phyloP scores from a whole-genome alignment of 2,329 filamentous ascomycete genomes.

The Knoxdaviesia capensis region DNA sequence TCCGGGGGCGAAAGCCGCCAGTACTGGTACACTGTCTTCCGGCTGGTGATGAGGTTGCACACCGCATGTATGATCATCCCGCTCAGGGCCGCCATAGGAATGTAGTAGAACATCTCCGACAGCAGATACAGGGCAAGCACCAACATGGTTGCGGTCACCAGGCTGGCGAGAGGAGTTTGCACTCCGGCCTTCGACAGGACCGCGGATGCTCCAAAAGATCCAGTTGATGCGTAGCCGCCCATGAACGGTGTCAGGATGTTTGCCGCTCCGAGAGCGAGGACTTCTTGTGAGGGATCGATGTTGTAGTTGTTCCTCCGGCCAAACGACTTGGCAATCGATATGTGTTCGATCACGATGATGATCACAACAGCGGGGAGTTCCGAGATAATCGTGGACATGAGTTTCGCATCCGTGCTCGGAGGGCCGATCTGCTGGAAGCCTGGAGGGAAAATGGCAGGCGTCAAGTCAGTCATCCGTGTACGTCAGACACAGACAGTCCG shows the following conservation, averaged over 20 bases:
- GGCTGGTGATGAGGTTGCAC: slow-evolving; percentile 53
- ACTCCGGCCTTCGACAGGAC: slow-evolving; percentile 75
- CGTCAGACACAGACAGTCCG: too few species aligned
- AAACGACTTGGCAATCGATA: slow-evolving; percentile 69
- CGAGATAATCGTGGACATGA: slow-evolving; percentile 35
- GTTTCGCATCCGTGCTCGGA: slow-evolving; percentile 30
- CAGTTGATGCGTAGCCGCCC: slow-evolving; percentile 27
- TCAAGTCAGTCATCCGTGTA: too few species aligned
- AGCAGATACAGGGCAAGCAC: slow-evolving; percentile 61
- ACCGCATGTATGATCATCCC: slow-evolving; percentile 74
- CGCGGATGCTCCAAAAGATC: slow-evolving; percentile 44
- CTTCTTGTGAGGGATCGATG: slow-evolving; percentile 59
- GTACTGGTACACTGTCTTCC: slow-evolving; percentile 56
- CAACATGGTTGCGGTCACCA: slow-evolving; percentile 59
- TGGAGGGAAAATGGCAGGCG: slow-evolving; percentile 5
- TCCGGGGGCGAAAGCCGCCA: slow-evolving; percentile 60
- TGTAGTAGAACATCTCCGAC: slow-evolving; percentile 63
- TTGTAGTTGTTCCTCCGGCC: slow-evolving; percentile 62
- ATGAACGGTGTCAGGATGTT: slow-evolving; percentile 61
- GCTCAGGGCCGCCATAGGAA: slow-evolving; percentile 49
- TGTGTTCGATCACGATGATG: slow-evolving; percentile 64
- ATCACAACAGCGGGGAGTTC: slow-evolving; percentile 55
- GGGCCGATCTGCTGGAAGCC: slow-evolving; percentile 45
- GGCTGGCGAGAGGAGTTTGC: slow-evolving; percentile 55
- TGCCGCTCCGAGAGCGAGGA: slow-evolving; percentile 57